These are phyloP conservation scores for Aspergillus japonicus DNA, from an alignment of 2,329 filamentous ascomycete genomes.

Conservation along the genomic window DNA sequence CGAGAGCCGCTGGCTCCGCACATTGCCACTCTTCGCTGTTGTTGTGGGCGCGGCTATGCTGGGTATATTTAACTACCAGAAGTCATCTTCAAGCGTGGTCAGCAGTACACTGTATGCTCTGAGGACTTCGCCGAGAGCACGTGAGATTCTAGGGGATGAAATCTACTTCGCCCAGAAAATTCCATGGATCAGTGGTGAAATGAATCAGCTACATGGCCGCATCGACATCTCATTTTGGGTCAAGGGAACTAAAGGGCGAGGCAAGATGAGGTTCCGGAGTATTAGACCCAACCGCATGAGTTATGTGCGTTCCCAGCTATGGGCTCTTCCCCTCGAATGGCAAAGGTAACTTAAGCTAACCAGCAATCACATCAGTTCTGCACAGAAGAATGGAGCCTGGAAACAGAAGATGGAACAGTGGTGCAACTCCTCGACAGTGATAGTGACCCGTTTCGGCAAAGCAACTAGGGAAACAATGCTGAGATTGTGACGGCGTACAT, in stretches of 20 bases:
- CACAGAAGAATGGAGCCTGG: conserved; percentile 87
- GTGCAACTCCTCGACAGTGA: conserved; percentile 73
- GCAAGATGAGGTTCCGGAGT: conserved; percentile 78
- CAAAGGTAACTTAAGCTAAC: background rate
- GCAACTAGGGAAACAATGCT: conserved; percentile 40
- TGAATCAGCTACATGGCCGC: conserved; percentile 89
- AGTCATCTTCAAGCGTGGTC: conserved; percentile 82
- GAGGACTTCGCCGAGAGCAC: conserved; percentile 72
- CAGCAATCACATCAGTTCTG: conserved; percentile 60
- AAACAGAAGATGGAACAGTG: conserved; percentile 62
- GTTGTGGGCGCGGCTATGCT: conserved; percentile 70
- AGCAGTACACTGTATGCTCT: conserved; percentile 87
- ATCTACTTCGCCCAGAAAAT: conserved; percentile 77
- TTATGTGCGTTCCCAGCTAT: conserved; percentile 46
- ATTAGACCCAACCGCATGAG: conserved; percentile 65
- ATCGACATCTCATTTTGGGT: conserved; percentile 89
- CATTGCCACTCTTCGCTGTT: conserved; percentile 75
- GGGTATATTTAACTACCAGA: conserved; percentile 99
- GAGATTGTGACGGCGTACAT: conserved; percentile 26
- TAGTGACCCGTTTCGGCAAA: conserved; percentile 64
- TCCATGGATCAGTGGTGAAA: conserved; percentile 79
- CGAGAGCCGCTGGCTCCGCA: conserved; percentile 65
- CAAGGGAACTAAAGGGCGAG: conserved; percentile 70
- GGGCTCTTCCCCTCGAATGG: background rate
- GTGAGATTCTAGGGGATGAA: conserved; percentile 79